Base-by-base conservation (phyloP, 495 filamentous ascomycete genomes). In the Penicilliopsis zonata region DNA sequence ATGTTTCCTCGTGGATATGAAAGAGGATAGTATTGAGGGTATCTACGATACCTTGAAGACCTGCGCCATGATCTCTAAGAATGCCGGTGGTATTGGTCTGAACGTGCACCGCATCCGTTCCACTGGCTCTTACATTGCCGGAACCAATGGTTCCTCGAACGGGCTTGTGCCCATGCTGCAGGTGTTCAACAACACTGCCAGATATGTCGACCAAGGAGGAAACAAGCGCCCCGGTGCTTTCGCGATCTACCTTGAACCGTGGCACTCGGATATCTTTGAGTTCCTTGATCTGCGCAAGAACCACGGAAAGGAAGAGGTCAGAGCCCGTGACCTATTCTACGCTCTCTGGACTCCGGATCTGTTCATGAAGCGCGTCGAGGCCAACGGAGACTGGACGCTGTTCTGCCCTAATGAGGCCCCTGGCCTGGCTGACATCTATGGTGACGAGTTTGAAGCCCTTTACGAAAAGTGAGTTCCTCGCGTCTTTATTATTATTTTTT, bases 11-110 rank as follows among this genome's bases (percentile, higher is more conserved):
- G 79, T 98, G 41, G 86, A 94, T 55, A 95, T 98, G 77, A 95
- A 93, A 65, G 85, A 90, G 17, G 90, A 98, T 62, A 95, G 88
- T 55, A 98, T 98, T 53, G 90, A 98, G 42, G 90, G 90, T 47
- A 98, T 98, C 54, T 98, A 98, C 50, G 90, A 98, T 44, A 98
- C 92, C 13, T 65, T 98, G 43, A 98, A 98, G 76, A 95, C 86
- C 7, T 98, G 90, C 65, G 90, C 90, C 28, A 85, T 96, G 84
- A 98, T 98, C 52, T 96, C 90, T 40, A 98, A 98, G 77, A 94
- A 81, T 60, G 90, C 90, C 38, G 90, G 90, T 53, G 90, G 90
- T 51, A 95, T 98, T 50, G 90, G 90, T 38, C 64, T 98, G 27
- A 94, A 95, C 49, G 76, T 90, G 25, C 90, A 98, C 64, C 75